Percentiles rank a stretch among this genome's conserved stretches.
These are phyloP conservation scores for Picea abies DNA, from an alignment of 83 land plant species.

Conservation along the genomic window DNA sequence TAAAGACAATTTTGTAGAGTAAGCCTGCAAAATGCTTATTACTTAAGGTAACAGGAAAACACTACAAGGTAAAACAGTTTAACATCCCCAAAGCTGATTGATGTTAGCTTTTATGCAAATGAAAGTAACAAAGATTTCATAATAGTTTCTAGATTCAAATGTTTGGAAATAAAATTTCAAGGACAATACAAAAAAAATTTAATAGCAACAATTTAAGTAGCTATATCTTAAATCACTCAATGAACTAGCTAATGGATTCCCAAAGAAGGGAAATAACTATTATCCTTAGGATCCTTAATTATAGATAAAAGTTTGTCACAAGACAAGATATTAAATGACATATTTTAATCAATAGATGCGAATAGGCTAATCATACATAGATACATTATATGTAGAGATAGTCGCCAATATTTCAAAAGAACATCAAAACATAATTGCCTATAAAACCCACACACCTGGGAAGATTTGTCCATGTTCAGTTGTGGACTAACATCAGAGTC, in stretches of 20 bases:
- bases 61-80: not conserved
- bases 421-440: not conserved
- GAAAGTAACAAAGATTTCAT: not conserved
- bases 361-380: not conserved
- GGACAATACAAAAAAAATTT: not conserved
- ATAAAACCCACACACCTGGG: not conserved
- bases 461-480: not conserved
- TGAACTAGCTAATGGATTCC: not conserved
- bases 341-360: not conserved
- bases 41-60: not conserved
- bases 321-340: not conserved
- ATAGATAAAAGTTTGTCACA: too few relatives aligned
- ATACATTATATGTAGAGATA: not conserved
- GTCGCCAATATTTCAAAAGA: not conserved
- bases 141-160: not conserved
- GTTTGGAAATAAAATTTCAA: not conserved
- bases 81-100: not conserved
- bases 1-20: conserved; percentile 24
- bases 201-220: not conserved
- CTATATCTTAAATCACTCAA: not conserved
- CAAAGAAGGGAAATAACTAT: not conserved
- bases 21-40: conserved; percentile 30
- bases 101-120: not conserved
- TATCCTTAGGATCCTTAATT: too few relatives aligned
- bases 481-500: not conserved